Percentiles rank a stretch among this genome's conserved stretches.
Conservation (phyloP, 164 flowering plant genomes). For the Tetracentron sinense region DNA sequence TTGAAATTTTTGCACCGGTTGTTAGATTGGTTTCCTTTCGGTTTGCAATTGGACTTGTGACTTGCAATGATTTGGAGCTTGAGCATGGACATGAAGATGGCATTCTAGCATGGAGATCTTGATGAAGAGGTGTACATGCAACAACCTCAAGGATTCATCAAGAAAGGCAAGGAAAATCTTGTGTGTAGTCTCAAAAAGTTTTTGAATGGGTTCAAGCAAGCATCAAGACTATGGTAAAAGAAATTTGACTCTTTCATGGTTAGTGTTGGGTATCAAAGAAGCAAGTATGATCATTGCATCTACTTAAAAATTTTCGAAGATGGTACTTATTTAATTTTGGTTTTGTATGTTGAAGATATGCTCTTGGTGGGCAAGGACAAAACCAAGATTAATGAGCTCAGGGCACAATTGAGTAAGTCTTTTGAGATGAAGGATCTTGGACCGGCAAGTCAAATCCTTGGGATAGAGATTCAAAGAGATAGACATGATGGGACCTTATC, state of each 20-base stretch:
- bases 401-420: neutral
- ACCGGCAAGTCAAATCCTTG: neutral
- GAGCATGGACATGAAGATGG: conserved; percentile 16
- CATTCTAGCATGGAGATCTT: conserved; percentile 16
- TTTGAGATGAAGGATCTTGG: conserved; percentile 23
- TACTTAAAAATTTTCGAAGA: neutral
- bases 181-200: neutral
- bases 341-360: conserved; percentile 14
- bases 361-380: neutral
- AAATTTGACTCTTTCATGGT: conserved; percentile 9
- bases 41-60: neutral
- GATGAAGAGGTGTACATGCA: conserved; percentile 17
- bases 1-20: conserved; percentile 1
- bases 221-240: conserved; percentile 11
- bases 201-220: neutral
- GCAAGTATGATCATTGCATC: neutral
- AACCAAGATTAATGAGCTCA: neutral
- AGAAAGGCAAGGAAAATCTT: neutral
- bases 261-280: neutral
- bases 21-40: conserved; percentile 1
- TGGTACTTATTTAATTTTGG: neutral
- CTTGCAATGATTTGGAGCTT: neutral
- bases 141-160: conserved; percentile 1
- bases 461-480: neutral
- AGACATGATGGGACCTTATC: no score